phyloP scores from a whole-genome alignment of 2,329 filamentous ascomycete genomes.

The Microdochium trichocladiopsis region DNA sequence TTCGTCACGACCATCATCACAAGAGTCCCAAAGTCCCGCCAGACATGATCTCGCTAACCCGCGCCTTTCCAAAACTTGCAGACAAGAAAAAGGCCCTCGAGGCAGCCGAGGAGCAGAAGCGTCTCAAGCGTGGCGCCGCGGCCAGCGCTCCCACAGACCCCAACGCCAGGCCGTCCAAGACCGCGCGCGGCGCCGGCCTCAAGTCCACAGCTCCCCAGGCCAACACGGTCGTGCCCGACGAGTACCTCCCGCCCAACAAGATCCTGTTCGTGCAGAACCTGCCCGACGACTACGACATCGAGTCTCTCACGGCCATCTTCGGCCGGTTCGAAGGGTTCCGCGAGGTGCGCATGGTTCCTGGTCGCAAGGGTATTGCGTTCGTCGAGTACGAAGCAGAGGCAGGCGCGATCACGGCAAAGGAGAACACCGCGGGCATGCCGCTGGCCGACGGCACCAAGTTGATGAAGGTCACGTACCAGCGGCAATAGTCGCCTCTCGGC shows the following conservation, averaged over 20 bases:
- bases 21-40: too few relatives aligned
- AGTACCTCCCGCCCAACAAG: slow-evolving; percentile 96
- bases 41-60: slow-evolving; percentile 3
- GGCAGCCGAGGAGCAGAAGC: slow-evolving; percentile 70
- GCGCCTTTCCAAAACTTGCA: slow-evolving; percentile 15
- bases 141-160: slow-evolving; percentile 36
- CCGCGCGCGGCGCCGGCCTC: slow-evolving; percentile 63
- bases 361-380: slow-evolving; percentile 83
- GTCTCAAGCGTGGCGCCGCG: slow-evolving; percentile 55
- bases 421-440: slow-evolving; percentile 80
- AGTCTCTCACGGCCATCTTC: slow-evolving; percentile 74
- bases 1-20: slow-evolving; percentile 30
- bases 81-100: slow-evolving; percentile 76
- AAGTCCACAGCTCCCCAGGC: slow-evolving; percentile 66
- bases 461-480: slow-evolving; percentile 95
- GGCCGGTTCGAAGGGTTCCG: slow-evolving; percentile 87
- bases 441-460: slow-evolving; percentile 67
- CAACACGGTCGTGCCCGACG: slow-evolving; percentile 80
- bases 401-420: slow-evolving; percentile 87
- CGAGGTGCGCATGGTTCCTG: slow-evolving; percentile 84
- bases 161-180: slow-evolving; percentile 51
- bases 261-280: slow-evolving; percentile 91
- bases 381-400: slow-evolving; percentile 91
- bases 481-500: slow-evolving; percentile 57
- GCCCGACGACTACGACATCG: slow-evolving; percentile 78